These are phyloP conservation scores for Vitis labrusca DNA, from an alignment of 164 flowering plant genomes.

Conservation along the genomic window DNA sequence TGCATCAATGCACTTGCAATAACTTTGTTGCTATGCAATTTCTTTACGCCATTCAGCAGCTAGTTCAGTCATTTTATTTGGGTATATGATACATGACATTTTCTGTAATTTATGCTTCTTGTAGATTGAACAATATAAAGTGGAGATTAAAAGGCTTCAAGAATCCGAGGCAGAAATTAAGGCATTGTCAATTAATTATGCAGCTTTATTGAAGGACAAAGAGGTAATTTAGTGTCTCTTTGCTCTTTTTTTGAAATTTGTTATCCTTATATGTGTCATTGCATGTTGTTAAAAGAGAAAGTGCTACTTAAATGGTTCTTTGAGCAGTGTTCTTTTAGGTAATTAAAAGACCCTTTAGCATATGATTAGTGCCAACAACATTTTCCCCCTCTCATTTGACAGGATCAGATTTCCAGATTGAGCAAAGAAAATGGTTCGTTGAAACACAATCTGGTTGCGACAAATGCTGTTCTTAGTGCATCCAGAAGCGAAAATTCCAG, in stretches of 20 bases:
- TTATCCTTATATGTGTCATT: no score
- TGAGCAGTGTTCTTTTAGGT: no score
- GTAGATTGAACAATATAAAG: slow-evolving; percentile 77
- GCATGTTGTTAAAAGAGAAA: no score
- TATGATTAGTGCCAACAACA: no score
- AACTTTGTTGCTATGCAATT: neutral
- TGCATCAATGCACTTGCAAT: no score
- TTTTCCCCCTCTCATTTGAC: slow-evolving; percentile 12
- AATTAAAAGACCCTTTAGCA: no score
- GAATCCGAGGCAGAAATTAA: slow-evolving; percentile 92
- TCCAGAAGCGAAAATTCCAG: slow-evolving; percentile 42
- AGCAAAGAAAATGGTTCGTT: slow-evolving; percentile 67
- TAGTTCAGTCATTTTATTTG: neutral
- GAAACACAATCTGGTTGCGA: slow-evolving; percentile 54
- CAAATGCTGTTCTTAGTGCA: slow-evolving; percentile 40
- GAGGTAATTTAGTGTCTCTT: slow-evolving; percentile 53
- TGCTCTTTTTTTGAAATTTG: neutral
- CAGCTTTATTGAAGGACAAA: slow-evolving; percentile 83
- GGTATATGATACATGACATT: neutral
- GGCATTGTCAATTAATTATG: slow-evolving; percentile 91
- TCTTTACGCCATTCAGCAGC: neutral
- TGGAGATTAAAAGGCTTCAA: slow-evolving; percentile 80
- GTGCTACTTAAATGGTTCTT: no score
- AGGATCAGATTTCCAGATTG: slow-evolving; percentile 75
- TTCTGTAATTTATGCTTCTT: neutral